These are phyloP conservation scores for Abrus pulchellus DNA, from an alignment of 306 rosid genomes.

Conservation along the genomic window DNA sequence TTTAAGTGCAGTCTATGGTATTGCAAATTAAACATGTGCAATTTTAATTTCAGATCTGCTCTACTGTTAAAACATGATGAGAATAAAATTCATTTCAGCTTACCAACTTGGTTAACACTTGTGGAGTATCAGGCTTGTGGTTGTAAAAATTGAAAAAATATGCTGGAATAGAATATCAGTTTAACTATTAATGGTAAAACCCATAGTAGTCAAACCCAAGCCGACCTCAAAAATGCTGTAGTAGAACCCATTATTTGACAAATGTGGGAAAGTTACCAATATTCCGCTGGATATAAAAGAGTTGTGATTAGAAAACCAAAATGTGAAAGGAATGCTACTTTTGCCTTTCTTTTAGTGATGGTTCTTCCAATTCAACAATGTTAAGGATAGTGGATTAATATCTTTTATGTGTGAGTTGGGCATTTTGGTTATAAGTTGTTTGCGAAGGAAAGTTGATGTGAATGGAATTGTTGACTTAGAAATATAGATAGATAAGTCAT, in stretches of 20 bases:
- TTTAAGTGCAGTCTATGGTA: neutral
- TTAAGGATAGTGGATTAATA: neutral
- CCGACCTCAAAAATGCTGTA: neutral
- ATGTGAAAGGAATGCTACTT: slow-evolving; percentile 10
- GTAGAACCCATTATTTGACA: neutral
- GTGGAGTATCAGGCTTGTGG: slow-evolving; percentile 1
- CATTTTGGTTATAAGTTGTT: slow-evolving; percentile 3
- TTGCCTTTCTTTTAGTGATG: slow-evolving; percentile 1
- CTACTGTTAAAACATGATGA: neutral
- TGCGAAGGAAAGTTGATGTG: neutral
- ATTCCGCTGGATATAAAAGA: neutral
- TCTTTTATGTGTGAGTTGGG: slow-evolving; percentile 10
- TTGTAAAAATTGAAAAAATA: neutral
- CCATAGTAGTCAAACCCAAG: too few relatives aligned
- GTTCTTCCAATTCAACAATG: neutral
- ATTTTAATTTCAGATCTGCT: neutral
- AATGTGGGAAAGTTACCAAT: neutral
- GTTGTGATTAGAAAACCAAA: slow-evolving; percentile 11
- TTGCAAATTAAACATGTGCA: slow-evolving; percentile 11
- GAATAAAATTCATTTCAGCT: neutral
- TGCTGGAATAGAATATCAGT: neutral
- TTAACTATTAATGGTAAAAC: neutral
- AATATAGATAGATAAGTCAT: slow-evolving; percentile 19
- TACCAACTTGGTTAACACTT: neutral
- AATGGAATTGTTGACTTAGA: neutral